Evolutionary conservation across 345 rosid genomes (phyloP).

Genomic region (Gynandropsis gynandra): DNA sequence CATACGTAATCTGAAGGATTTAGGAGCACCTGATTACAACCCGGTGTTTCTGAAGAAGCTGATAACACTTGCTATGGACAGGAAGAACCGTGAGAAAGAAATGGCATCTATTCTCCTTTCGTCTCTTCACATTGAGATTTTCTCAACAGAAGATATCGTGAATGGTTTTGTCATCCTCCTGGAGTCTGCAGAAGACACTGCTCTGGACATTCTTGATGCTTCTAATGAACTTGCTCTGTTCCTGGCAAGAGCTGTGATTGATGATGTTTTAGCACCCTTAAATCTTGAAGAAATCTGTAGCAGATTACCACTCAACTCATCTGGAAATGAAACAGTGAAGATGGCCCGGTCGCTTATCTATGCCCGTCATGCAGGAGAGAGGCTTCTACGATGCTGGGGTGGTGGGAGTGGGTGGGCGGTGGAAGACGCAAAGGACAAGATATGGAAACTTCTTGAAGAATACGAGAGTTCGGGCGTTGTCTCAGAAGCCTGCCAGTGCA

Average conservation of each 20-base stretch:
- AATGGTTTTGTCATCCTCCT: constrained; percentile 79
- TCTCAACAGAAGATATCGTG: constrained; percentile 71
- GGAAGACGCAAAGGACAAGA: constrained; percentile 98
- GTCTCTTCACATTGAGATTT: constrained; percentile 84
- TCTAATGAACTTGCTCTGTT: constrained; percentile 80
- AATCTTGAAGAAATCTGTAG: constrained; percentile 81
- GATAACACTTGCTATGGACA: constrained; percentile 81
- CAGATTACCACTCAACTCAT: constrained; percentile 62
- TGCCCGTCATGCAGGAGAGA: constrained; percentile 96
- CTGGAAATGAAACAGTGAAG: constrained; percentile 74
- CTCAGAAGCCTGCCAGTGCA: constrained; percentile 93
- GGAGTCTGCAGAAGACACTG: constrained; percentile 89
- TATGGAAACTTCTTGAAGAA: constrained; percentile 87
- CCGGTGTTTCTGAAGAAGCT: constrained; percentile 72
- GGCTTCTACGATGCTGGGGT: constrained; percentile 97
- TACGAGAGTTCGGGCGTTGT: constrained; percentile 83
- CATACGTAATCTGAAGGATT: constrained; percentile 70
- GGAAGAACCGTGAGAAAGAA: constrained; percentile 93
- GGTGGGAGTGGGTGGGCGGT: constrained; percentile 99
- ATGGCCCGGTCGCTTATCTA: constrained; percentile 73
- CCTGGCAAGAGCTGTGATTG: constrained; percentile 94
- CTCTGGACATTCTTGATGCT: constrained; percentile 82
- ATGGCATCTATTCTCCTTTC: constrained; percentile 91
- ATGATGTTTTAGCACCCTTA: constrained; percentile 84
- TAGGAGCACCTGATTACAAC: constrained; percentile 59